A percentile compares a stretch with the other conserved stretches of the same genome.
Evolutionary conservation across 164 flowering plant genomes (phyloP).

Genomic region (Paratinospora sagittata): DNA sequence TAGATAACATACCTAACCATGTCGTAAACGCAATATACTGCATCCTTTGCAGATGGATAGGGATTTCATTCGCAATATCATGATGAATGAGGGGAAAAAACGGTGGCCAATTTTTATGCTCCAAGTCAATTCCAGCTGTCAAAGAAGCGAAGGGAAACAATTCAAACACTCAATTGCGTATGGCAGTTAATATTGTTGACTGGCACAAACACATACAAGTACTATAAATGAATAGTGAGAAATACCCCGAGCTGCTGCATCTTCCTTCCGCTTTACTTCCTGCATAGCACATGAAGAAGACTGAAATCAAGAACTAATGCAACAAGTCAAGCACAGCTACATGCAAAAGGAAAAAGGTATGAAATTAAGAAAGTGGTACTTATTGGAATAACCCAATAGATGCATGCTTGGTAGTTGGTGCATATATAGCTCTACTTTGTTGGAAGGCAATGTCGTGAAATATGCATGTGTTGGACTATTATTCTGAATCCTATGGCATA

Average conservation of each 20-base stretch:
- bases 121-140: constrained; percentile 78
- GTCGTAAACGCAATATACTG: constrained; percentile 41
- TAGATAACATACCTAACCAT: constrained; percentile 27
- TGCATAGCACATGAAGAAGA: constrained; percentile 23
- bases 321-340: neutral
- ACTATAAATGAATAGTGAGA: neutral
- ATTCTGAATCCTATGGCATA: neutral
- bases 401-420: neutral
- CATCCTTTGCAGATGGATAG: constrained; percentile 43
- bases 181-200: neutral
- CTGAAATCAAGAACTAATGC: neutral
- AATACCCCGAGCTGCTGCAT: constrained; percentile 86
- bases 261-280: constrained; percentile 87
- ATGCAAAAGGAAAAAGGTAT: neutral
- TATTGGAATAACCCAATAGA: neutral
- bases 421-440: neutral
- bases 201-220: constrained; percentile 6
- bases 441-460: neutral
- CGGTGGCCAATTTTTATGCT: constrained; percentile 88
- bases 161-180: neutral
- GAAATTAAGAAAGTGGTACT: neutral
- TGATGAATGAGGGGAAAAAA: constrained; percentile 83
- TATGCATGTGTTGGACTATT: neutral
- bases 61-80: constrained; percentile 85
- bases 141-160: constrained; percentile 7